Percentiles rank a stretch among this genome's conserved stretches.
phyloP scores from a whole-genome alignment of 176 grass and related monocot species.

The Zea mays region Zm-B73-REFERENCE-NAM-5.0 NC_050098.1:25906001-25906500 shows the following conservation, averaged over 20 bases:
- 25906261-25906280: background rate
- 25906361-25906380: background rate
- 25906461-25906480: slow-evolving; percentile 7
- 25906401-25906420: background rate
- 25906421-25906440: background rate
- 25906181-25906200: background rate
- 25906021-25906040: background rate
- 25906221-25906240: background rate
- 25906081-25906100: background rate
- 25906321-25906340: background rate
- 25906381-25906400: background rate
- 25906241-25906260: background rate
- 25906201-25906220: background rate
- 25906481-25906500: background rate
- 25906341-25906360: background rate
- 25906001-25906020: background rate
- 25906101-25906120: background rate
- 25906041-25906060: background rate
- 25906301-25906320: background rate
- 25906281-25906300: background rate
- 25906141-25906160: slow-evolving; percentile 43
- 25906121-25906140: slow-evolving; percentile 35
- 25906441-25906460: background rate
- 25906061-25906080: background rate
- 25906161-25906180: slow-evolving; percentile 42